Conservation (phyloP, 1,284 basidiomycete species). For the Coriolopsis trogii region DNA sequence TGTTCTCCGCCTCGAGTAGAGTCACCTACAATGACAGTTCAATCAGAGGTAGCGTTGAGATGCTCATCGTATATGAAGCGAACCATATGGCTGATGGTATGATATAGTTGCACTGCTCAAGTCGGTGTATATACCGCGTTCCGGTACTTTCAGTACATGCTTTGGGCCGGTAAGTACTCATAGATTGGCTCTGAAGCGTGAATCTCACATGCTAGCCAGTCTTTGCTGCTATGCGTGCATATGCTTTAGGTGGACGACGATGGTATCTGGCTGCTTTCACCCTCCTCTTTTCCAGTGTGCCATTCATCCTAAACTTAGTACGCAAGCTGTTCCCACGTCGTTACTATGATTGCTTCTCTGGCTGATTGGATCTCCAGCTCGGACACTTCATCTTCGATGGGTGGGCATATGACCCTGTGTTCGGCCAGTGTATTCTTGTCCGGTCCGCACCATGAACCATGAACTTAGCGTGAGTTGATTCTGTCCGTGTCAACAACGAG, state of each 20-base stretch:
- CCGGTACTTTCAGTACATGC: constrained; percentile 3
- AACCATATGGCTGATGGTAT: not conserved
- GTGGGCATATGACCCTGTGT: no score
- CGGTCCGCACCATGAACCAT: no score
- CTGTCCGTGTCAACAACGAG: no score
- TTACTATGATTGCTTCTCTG: not conserved
- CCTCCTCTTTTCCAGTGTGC: not conserved
- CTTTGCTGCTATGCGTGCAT: constrained; percentile 12
- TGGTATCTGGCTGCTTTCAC: not conserved
- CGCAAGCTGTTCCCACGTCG: no score
- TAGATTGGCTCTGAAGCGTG: no score
- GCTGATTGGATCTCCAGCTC: not conserved
- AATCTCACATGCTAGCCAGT: not conserved
- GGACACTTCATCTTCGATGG: not conserved
- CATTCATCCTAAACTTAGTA: constrained; percentile 1
- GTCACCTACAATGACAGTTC: not conserved
- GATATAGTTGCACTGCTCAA: not conserved
- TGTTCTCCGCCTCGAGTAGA: not conserved
- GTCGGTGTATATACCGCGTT: not conserved
- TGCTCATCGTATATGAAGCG: no score
- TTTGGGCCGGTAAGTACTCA: constrained; percentile 1
- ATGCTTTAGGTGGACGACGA: constrained; percentile 2
- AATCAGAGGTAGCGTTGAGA: not conserved
- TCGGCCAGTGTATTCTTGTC: no score
- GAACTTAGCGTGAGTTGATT: no score